Percentiles rank a stretch among this genome's conserved stretches.
phyloP scores from a whole-genome alignment of 768 basidiomycete genomes.

The Pisolithus tinctorius region DNA sequence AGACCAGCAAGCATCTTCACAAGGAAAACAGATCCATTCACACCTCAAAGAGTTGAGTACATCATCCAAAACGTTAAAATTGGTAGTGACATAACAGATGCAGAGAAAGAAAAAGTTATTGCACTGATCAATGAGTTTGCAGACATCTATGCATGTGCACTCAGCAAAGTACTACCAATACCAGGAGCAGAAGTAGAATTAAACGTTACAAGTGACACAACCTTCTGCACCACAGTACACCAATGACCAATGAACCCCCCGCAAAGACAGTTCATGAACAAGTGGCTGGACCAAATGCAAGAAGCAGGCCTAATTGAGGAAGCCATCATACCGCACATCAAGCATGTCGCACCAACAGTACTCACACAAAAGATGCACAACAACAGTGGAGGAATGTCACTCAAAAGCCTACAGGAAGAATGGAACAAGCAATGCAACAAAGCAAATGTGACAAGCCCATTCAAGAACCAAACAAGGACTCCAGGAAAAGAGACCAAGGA shows the following conservation, averaged over 20 bases:
- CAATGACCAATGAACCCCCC: neutral
- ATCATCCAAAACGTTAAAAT: constrained; percentile 17
- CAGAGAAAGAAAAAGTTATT: constrained; percentile 17
- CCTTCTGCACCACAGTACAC: neutral
- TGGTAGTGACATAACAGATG: constrained; percentile 23
- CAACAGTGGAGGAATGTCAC: too few species aligned
- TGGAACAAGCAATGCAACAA: constrained; percentile 18
- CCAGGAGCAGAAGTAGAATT: too few species aligned
- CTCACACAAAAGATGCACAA: too few species aligned
- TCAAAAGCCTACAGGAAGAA: constrained; percentile 27
- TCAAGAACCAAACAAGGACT: too few species aligned
- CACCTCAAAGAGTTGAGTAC: constrained; percentile 8
- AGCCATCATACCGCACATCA: too few species aligned
- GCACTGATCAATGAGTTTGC: constrained; percentile 25
- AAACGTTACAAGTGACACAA: neutral
- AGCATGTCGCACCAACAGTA: too few species aligned
- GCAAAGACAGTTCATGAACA: too few species aligned
- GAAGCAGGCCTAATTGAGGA: too few species aligned
- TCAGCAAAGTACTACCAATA: constrained; percentile 33
- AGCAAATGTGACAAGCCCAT: too few species aligned
- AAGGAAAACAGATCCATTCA: neutral
- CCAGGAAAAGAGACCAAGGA: too few species aligned
- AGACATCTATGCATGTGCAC: constrained; percentile 32
- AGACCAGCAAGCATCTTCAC: too few species aligned
- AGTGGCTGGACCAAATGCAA: too few species aligned